Evolutionary conservation across 306 rosid genomes (phyloP).

Genomic region (Quercus variabilis): DNA sequence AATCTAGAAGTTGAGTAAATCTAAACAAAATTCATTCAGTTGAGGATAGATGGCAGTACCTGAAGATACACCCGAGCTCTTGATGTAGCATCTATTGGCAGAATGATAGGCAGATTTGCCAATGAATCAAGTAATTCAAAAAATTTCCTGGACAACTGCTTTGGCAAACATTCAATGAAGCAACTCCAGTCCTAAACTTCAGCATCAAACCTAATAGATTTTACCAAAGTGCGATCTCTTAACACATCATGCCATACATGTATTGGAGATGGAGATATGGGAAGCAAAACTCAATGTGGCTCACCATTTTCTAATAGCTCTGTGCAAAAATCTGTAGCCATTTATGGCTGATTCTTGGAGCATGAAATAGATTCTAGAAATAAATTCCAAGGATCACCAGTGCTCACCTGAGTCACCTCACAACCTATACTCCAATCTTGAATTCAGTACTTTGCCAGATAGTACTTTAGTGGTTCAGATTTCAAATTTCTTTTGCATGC

Average conservation of each 20-base stretch:
- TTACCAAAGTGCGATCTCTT: conserved; percentile 23
- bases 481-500: conserved; percentile 26
- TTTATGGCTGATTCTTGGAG: conserved; percentile 14
- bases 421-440: neutral
- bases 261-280: conserved; percentile 23
- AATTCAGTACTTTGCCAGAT: conserved; percentile 26
- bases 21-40: neutral
- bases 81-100: conserved; percentile 35
- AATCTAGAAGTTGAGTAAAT: neutral
- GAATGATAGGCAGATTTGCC: conserved; percentile 24
- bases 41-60: conserved; percentile 38
- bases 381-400: conserved; percentile 19
- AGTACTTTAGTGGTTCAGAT: conserved; percentile 31
- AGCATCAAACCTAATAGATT: conserved; percentile 19
- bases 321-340: conserved; percentile 26
- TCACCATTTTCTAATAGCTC: conserved; percentile 39
- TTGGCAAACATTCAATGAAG: conserved; percentile 16
- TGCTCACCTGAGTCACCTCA: neutral
- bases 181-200: conserved; percentile 23
- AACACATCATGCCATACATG: conserved; percentile 20
- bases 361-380: neutral
- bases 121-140: conserved; percentile 26
- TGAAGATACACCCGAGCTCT: conserved; percentile 30
- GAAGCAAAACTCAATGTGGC: conserved; percentile 35
- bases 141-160: conserved; percentile 24